Conservation (phyloP, 768 basidiomycete genomes). For the Russula olivacea region DNA sequence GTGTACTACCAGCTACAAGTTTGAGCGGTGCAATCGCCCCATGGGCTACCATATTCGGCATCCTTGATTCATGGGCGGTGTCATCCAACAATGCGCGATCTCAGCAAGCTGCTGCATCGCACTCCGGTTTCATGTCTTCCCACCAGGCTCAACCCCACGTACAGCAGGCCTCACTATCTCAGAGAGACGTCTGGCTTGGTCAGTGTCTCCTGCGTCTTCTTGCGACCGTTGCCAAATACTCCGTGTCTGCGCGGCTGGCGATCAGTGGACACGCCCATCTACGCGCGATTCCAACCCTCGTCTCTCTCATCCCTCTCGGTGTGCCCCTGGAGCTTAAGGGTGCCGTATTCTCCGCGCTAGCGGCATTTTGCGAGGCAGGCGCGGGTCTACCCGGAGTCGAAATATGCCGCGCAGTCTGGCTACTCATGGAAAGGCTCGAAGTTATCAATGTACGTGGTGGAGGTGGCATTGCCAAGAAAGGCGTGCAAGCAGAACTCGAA, state of each 20-base stretch:
- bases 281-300: slow-evolving; percentile 73
- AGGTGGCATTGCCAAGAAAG: slow-evolving; percentile 52
- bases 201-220: slow-evolving; percentile 78
- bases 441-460: slow-evolving; percentile 69
- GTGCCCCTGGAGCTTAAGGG: slow-evolving; percentile 92
- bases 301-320: slow-evolving; percentile 69
- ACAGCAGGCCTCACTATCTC: slow-evolving; percentile 44
- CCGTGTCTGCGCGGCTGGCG: slow-evolving; percentile 71
- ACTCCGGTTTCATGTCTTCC: slow-evolving; percentile 26
- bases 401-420: slow-evolving; percentile 79
- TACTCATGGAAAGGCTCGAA: slow-evolving; percentile 75
- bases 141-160: slow-evolving; percentile 40
- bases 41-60: slow-evolving; percentile 70
- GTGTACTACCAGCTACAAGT: slow-evolving; percentile 39
- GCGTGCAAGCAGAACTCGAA: slow-evolving; percentile 82
- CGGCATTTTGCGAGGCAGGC: slow-evolving; percentile 79
- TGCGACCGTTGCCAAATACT: slow-evolving; percentile 66
- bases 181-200: slow-evolving; percentile 71
- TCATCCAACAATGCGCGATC: slow-evolving; percentile 45
- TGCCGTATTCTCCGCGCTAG: slow-evolving; percentile 70
- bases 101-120: slow-evolving; percentile 31
- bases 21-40: slow-evolving; percentile 58
- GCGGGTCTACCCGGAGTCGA: slow-evolving; percentile 69
- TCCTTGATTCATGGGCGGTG: slow-evolving; percentile 69
- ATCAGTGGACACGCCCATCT: slow-evolving; percentile 73